Evolutionary conservation across 2,329 filamentous ascomycete genomes (phyloP).

Genomic region (Colletotrichum somersetense): DNA sequence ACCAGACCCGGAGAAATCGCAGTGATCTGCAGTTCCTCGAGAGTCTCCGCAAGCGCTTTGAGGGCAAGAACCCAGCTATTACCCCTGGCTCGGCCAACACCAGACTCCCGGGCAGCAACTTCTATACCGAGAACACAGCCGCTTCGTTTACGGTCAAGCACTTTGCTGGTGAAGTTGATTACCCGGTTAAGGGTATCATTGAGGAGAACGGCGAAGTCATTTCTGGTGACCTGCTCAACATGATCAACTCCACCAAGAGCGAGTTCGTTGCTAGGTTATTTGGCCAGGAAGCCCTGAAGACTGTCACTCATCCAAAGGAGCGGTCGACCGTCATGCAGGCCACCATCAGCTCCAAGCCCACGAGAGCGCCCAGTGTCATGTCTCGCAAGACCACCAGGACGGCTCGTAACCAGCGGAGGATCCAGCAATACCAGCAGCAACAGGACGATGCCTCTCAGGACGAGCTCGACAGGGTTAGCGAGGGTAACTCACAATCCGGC

Average conservation of each 20-base stretch:
- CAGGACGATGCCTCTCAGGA: conserved; percentile 56
- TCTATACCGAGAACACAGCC: conserved; percentile 83
- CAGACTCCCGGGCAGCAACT: conserved; percentile 88
- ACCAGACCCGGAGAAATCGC: conserved; percentile 91
- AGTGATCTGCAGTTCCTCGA: conserved; percentile 92
- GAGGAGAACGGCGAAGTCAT: conserved; percentile 98
- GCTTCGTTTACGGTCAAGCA: conserved; percentile 92
- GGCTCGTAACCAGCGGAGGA: conserved; percentile 45
- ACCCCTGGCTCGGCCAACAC: conserved; percentile 80
- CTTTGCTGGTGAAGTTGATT: conserved; percentile 97
- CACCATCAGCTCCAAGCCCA: conserved; percentile 94
- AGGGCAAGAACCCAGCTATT: conserved; percentile 93
- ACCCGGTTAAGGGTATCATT: conserved; percentile 85
- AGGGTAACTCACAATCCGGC: conserved; percentile 60
- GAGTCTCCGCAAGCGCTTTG: conserved; percentile 90
- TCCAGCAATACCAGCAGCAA: conserved; percentile 54
- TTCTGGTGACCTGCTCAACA: conserved; percentile 93
- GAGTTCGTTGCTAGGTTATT: conserved; percentile 92
- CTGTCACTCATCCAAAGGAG: conserved; percentile 93
- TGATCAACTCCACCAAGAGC: conserved; percentile 89
- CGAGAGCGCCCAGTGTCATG: conserved; percentile 93
- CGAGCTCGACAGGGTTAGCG: conserved; percentile 63
- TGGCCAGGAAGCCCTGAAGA: conserved; percentile 94
- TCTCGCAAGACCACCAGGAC: conserved; percentile 74
- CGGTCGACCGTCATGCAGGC: conserved; percentile 93